Evolutionary conservation across 2,329 filamentous ascomycete species (phyloP).

Genomic region (Elsinoe necatrix): DNA sequence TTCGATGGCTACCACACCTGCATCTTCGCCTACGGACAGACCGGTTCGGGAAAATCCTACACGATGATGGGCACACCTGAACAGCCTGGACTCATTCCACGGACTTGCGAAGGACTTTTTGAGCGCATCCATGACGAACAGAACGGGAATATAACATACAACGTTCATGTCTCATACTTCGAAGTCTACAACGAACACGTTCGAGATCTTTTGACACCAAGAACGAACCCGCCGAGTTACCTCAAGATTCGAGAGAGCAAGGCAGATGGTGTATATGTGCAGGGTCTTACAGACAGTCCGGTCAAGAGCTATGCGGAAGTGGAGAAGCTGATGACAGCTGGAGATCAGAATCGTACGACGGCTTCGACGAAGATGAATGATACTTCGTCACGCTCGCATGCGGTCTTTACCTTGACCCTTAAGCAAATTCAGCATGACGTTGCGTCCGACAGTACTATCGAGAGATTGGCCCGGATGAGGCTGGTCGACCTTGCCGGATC

Average conservation of each 20-base stretch:
- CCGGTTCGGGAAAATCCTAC: slow-evolving; percentile 94
- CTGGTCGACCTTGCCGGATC: slow-evolving; percentile 92
- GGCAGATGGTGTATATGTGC: slow-evolving; percentile 91
- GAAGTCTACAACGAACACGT: slow-evolving; percentile 99
- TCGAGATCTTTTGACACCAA: slow-evolving; percentile 77
- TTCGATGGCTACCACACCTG: slow-evolving; percentile 99
- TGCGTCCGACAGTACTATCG: slow-evolving; percentile 94
- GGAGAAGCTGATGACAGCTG: slow-evolving; percentile 79
- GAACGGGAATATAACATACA: slow-evolving; percentile 88
- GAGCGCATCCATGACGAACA: slow-evolving; percentile 80
- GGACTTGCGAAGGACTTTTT: slow-evolving; percentile 93
- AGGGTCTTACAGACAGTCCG: slow-evolving; percentile 87
- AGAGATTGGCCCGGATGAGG: slow-evolving; percentile 85
- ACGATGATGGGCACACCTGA: slow-evolving; percentile 90
- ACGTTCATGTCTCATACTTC: slow-evolving; percentile 95
- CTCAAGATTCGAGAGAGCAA: slow-evolving; percentile 96
- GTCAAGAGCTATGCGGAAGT: slow-evolving; percentile 83
- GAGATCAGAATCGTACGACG: slow-evolving; percentile 77
- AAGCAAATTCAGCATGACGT: slow-evolving; percentile 98
- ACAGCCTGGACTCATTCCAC: slow-evolving; percentile 82
- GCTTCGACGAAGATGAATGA: slow-evolving; percentile 99
- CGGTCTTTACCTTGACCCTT: slow-evolving; percentile 94
- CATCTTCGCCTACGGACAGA: slow-evolving; percentile 98
- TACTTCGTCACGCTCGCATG: slow-evolving; percentile 89
- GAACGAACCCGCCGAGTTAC: slow-evolving; percentile 74